Evolutionary conservation across 495 filamentous ascomycete species (phyloP).

Genomic region (Aspergillus ostianus): DNA sequence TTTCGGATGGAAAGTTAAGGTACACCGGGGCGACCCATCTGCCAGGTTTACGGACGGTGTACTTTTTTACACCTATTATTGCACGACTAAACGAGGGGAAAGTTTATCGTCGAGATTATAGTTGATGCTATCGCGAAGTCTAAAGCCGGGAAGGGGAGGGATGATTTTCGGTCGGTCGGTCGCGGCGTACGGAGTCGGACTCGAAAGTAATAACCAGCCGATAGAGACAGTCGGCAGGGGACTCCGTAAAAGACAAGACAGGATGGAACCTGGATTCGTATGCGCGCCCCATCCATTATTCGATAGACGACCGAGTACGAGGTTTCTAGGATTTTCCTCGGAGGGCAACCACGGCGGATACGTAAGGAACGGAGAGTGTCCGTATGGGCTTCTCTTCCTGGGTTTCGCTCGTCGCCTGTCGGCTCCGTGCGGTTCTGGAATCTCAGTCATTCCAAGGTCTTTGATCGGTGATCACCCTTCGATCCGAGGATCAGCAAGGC

Average conservation of each 20-base stretch:
- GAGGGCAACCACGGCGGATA: background rate
- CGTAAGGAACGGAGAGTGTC: background rate
- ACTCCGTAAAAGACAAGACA: no score
- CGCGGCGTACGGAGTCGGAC: background rate
- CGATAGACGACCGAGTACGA: background rate
- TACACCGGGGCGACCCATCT: background rate
- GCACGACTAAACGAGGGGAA: background rate
- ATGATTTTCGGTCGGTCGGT: background rate
- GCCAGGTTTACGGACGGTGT: background rate
- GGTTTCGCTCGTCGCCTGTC: constrained; percentile 1
- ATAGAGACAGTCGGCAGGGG: no score
- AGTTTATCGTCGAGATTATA: background rate
- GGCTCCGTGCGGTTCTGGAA: constrained; percentile 12
- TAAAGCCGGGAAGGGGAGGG: background rate
- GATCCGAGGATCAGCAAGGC: constrained; percentile 18
- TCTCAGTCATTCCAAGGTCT: constrained; percentile 10
- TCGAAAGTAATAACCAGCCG: background rate
- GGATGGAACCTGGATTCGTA: background rate
- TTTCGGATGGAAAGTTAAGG: constrained; percentile 3
- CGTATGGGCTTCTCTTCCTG: background rate
- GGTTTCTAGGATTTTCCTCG: background rate
- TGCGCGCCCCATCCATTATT: background rate
- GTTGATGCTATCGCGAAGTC: background rate
- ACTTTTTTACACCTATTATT: background rate
- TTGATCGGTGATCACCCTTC: constrained; percentile 17